Conservation (phyloP, 495 filamentous ascomycete species). For the Aspergillus asperescens region DNA sequence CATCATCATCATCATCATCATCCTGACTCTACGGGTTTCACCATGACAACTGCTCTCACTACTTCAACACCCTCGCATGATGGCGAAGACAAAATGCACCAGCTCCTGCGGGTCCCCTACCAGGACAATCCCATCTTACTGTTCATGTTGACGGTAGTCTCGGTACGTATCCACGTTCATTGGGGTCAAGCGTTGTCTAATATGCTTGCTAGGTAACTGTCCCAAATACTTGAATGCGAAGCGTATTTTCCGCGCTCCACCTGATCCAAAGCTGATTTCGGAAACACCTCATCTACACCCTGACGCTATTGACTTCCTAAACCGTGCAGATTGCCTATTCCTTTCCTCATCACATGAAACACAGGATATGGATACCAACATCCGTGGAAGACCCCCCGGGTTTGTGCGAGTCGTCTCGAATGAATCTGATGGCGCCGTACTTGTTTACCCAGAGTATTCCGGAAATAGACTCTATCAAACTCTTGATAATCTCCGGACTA, state of each 20-base stretch:
- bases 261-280: constrained; percentile 48
- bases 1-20: too few species aligned
- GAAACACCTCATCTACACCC: constrained; percentile 35
- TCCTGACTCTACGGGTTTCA: background rate
- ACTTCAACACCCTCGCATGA: constrained; percentile 42
- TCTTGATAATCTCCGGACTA: constrained; percentile 65
- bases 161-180: constrained; percentile 32
- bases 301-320: constrained; percentile 54
- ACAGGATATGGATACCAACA: constrained; percentile 77
- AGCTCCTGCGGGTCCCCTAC: constrained; percentile 40
- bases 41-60: constrained; percentile 41
- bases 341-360: constrained; percentile 58
- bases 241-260: constrained; percentile 49
- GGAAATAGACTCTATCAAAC: constrained; percentile 80
- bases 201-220: constrained; percentile 54
- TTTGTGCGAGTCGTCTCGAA: constrained; percentile 62
- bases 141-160: constrained; percentile 64
- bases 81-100: constrained; percentile 49
- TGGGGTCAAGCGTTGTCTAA: background rate
- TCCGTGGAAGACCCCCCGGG: constrained; percentile 68
- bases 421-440: constrained; percentile 36
- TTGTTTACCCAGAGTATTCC: constrained; percentile 75
- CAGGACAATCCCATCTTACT: constrained; percentile 59
- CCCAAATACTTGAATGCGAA: constrained; percentile 81
- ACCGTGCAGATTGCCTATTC: constrained; percentile 70